Base-by-base conservation (phyloP, 2,329 filamentous ascomycete species). In the Claviceps sp. region DNA sequence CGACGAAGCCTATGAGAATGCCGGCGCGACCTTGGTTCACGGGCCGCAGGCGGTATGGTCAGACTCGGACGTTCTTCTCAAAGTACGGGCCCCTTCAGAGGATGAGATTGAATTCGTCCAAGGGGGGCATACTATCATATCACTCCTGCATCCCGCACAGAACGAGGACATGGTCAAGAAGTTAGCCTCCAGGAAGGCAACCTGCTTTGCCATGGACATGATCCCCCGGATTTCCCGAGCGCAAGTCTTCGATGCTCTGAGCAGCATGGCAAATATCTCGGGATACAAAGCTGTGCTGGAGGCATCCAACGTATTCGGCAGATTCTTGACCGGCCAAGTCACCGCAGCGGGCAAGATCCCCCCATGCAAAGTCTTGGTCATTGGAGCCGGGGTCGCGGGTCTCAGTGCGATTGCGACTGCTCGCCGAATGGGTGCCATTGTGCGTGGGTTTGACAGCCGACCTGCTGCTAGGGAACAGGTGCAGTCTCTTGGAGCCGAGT, bases 241-340 rank as follows among this genome's bases (percentile, higher is more conserved):
- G 1, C 89, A 95, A 64, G 82, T 86, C 0, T 95, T 94, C 60
- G 88, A 95, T 67, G 88, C 88, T 0, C 74, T 95, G 52, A 89
- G 87, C 65, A 93, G 86, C 9, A 95, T 95, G 89, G 88, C 89
- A 55, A 95, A 95, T 60, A 95, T 95, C 69, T 87, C 88, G 22
- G 89, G 89, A 0, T 95, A 95, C 70, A 95, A 94, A 67, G 89
- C 88, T 42, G 87, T 95, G 1, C 72, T 95, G 44, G 88, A 95
- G 66, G 89, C 88, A 1, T 90, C 87, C 14, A 95, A 95, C 67
- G 82, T 85, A 56, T 95, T 94, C 67, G 88, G 88, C 50, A 81
- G 88, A 46, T 95, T 94, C 63, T 69, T 95, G 58, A 94, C 88
- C 13, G 89, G 88, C 30, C 89, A 95, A 65, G 86, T 90, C 16